Percentiles rank a stretch among this genome's conserved stretches.
Evolutionary conservation across 2,329 filamentous ascomycete genomes (phyloP).

Genomic region (Alternaria panax): DNA sequence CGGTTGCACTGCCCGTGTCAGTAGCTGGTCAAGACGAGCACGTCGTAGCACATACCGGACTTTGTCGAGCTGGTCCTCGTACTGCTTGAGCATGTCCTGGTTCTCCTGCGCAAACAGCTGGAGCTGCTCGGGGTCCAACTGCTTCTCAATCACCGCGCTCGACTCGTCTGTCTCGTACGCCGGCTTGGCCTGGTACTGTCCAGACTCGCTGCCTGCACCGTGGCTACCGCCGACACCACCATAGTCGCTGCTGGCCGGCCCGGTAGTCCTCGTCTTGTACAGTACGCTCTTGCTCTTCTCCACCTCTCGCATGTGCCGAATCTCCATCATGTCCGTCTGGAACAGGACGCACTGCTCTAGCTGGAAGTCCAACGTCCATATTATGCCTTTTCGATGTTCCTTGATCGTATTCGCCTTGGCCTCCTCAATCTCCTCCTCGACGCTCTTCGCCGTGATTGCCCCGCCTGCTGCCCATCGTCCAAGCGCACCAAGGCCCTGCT

Average conservation of each 20-base stretch:
- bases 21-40: slow-evolving; percentile 1
- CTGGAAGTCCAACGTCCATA: slow-evolving; percentile 80
- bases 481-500: slow-evolving; percentile 68
- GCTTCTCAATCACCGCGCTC: slow-evolving; percentile 56
- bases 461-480: slow-evolving; percentile 72
- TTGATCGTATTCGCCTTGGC: slow-evolving; percentile 70
- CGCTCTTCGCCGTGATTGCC: slow-evolving; percentile 60
- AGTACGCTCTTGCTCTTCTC: slow-evolving; percentile 89
- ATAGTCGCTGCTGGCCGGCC: slow-evolving; percentile 33
- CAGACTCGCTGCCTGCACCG: slow-evolving; percentile 18
- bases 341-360: slow-evolving; percentile 78
- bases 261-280: slow-evolving; percentile 66
- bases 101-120: slow-evolving; percentile 96
- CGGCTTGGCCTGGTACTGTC: slow-evolving; percentile 39
- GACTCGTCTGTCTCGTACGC: slow-evolving; percentile 32
- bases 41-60: slow-evolving; percentile 72
- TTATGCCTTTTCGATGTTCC: slow-evolving; percentile 78
- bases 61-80: slow-evolving; percentile 92
- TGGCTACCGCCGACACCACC: slow-evolving; percentile 26
- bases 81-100: slow-evolving; percentile 89
- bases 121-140: slow-evolving; percentile 81
- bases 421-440: slow-evolving; percentile 77
- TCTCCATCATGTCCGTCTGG: slow-evolving; percentile 93
- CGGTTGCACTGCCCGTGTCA: slow-evolving; percentile 70
- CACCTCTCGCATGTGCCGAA: slow-evolving; percentile 79